Evolutionary conservation across 2,329 filamentous ascomycete genomes (phyloP).

Genomic region (Aspergillus brunneoviolaceus): DNA sequence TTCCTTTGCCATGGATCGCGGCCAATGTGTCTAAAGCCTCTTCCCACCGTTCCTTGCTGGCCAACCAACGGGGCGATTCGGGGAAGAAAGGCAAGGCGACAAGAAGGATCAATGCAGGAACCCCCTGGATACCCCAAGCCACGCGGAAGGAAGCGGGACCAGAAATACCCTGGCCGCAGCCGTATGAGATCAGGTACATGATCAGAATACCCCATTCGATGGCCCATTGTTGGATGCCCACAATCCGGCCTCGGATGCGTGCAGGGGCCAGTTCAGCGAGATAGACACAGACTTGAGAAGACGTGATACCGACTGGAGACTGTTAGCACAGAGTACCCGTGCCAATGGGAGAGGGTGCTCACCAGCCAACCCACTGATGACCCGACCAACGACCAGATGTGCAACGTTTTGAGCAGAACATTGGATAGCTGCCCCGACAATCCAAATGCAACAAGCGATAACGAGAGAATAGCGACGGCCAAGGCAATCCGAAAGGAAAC

Average conservation of each 20-base stretch:
- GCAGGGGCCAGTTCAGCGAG: constrained; percentile 46
- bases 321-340: background rate
- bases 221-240: constrained; percentile 47
- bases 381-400: constrained; percentile 50
- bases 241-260: constrained; percentile 43
- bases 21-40: constrained; percentile 54
- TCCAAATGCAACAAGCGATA: constrained; percentile 33
- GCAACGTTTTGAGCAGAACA: constrained; percentile 33
- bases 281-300: constrained; percentile 47
- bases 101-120: constrained; percentile 59
- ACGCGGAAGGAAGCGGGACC: constrained; percentile 55
- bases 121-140: constrained; percentile 63
- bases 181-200: constrained; percentile 46
- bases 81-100: constrained; percentile 58
- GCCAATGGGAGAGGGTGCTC: background rate
- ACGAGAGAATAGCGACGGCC: constrained; percentile 46
- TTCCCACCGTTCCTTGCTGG: constrained; percentile 59
- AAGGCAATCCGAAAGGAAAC: constrained; percentile 35
- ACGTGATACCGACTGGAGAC: constrained; percentile 41
- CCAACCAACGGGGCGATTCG: constrained; percentile 62
- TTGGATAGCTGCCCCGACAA: constrained; percentile 36
- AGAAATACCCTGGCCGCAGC: constrained; percentile 33
- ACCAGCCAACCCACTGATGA: constrained; percentile 42
- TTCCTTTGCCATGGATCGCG: constrained; percentile 57
- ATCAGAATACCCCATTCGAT: constrained; percentile 47